Evolutionary conservation across 331 rosid species (phyloP).

Genomic region (Malus hybrid): DNA sequence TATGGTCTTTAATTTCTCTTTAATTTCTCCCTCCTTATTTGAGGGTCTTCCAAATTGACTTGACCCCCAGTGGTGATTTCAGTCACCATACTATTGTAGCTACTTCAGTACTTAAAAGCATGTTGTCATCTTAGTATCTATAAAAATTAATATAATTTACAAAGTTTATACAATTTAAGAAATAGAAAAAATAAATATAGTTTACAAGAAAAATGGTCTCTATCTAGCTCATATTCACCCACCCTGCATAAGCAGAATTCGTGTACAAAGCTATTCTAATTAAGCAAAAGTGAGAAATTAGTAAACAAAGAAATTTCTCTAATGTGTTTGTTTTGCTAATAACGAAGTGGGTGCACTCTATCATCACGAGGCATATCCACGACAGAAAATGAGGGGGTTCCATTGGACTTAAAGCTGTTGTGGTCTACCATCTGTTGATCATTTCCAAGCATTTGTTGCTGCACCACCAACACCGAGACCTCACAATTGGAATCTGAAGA

Average conservation of each 20-base stretch:
- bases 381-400: background rate
- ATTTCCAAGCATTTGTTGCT: slow-evolving; percentile 35
- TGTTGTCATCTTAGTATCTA: background rate
- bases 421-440: background rate
- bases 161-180: no score
- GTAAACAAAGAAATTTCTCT: background rate
- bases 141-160: background rate
- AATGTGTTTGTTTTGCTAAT: background rate
- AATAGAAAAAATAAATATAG: no score
- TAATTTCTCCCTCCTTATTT: background rate
- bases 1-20: background rate
- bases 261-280: background rate
- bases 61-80: background rate
- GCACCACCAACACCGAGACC: slow-evolving; percentile 50
- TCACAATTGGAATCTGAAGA: slow-evolving; percentile 25
- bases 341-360: background rate
- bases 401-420: background rate
- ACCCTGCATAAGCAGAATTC: background rate
- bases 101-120: background rate
- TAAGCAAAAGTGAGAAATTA: background rate
- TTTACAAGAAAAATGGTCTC: background rate
- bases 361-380: background rate
- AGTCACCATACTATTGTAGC: background rate
- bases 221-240: background rate
- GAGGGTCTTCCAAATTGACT: background rate